Conservation (phyloP, 805 yeast genomes). For the Teunomyces cretensis region DNA sequence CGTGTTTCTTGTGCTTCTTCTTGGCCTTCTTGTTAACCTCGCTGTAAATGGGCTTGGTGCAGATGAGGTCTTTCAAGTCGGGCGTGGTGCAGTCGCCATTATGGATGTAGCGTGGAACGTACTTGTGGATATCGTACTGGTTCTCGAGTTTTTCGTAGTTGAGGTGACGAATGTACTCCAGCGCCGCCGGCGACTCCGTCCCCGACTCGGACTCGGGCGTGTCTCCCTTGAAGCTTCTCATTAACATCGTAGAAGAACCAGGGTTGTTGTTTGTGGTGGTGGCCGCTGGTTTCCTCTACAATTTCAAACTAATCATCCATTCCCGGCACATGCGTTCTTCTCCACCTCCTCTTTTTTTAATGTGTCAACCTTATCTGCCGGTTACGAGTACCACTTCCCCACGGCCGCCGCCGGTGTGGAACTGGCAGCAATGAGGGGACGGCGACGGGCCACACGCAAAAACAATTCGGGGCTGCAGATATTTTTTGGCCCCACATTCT, state of each 20-base stretch:
- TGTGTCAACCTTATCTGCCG: too few relatives aligned
- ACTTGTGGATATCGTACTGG: conserved; percentile 34
- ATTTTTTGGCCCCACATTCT: too few relatives aligned
- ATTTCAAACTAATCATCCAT: too few relatives aligned
- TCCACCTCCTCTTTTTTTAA: too few relatives aligned
- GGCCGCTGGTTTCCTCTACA: too few relatives aligned
- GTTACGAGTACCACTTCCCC: too few relatives aligned
- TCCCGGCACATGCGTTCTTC: too few relatives aligned
- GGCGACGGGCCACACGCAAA: too few relatives aligned
- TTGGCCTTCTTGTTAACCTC: conserved; percentile 35
- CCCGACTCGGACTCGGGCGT: conserved; percentile 1
- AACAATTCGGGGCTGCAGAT: too few relatives aligned
- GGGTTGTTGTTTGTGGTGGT: too few relatives aligned
- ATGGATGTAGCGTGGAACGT: conserved; percentile 39
- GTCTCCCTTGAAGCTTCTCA: neutral
- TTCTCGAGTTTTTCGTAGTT: conserved; percentile 38
- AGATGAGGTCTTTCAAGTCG: conserved; percentile 29
- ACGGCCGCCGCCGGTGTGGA: too few relatives aligned
- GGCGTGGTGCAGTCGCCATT: conserved; percentile 39
- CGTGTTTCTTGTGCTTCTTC: conserved; percentile 12
- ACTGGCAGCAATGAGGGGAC: too few relatives aligned
- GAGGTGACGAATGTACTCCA: conserved; percentile 23
- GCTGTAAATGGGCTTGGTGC: conserved; percentile 40
- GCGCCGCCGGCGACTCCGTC: conserved; percentile 6
- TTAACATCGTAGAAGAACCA: neutral